These are phyloP conservation scores for Solanum hybrid DNA, from an alignment of 305 asterid species.

Conservation along the genomic window DNA sequence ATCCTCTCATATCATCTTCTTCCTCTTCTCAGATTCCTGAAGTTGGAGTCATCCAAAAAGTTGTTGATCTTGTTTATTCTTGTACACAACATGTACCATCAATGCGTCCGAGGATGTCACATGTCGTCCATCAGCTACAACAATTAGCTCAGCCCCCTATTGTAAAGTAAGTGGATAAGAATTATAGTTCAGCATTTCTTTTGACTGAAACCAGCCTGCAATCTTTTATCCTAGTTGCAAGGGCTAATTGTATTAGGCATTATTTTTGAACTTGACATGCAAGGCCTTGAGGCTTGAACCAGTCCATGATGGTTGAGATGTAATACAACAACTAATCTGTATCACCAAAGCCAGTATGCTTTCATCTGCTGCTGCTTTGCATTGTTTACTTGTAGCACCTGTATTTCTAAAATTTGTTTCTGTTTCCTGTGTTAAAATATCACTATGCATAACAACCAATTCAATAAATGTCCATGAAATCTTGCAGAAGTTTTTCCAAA, in stretches of 20 bases:
- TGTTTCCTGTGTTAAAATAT: not conserved
- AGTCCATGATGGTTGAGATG: not conserved
- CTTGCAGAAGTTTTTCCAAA: not conserved
- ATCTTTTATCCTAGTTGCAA: not conserved
- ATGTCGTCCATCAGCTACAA: constrained; percentile 93
- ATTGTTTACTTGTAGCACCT: not conserved
- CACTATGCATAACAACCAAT: not conserved
- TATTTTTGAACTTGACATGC: not conserved
- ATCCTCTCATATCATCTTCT: constrained; percentile 68
- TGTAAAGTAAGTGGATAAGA: constrained; percentile 24
- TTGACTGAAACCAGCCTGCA: not conserved
- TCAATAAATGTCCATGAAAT: not conserved
- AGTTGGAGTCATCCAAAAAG: constrained; percentile 68
- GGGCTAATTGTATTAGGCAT: not conserved
- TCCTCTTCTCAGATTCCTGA: constrained; percentile 73
- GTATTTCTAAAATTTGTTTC: not conserved
- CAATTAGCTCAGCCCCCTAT: constrained; percentile 62
- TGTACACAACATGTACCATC: constrained; percentile 98
- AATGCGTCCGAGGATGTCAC: constrained; percentile 97
- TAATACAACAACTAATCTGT: not conserved
- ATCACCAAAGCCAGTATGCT: not conserved
- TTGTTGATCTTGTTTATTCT: constrained; percentile 89
- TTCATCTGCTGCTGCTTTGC: not conserved
- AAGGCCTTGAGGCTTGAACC: not conserved
- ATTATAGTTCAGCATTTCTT: not conserved